Evolutionary conservation across 306 rosid species (phyloP), one percentile per base, ranked within the genome.

Genomic region (Dalbergia cochinchinensis): DNA sequence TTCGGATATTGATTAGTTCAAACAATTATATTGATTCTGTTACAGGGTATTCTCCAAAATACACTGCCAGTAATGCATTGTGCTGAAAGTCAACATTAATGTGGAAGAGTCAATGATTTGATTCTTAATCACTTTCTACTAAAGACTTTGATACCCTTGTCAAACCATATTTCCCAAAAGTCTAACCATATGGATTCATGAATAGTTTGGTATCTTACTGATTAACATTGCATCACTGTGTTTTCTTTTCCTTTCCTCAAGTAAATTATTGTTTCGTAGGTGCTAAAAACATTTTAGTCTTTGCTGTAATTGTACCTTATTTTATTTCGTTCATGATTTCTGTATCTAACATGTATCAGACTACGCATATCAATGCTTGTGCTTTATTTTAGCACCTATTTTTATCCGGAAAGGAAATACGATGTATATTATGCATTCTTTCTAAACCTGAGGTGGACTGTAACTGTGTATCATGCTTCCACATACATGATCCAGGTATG

Each of bases 401-500:
- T 54, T 54, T 18, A n/a, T 54, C 22, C 5, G 26, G 60, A 7
- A 54, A 54, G 3, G 11, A 13, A 12, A 48, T 53, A n/a, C 60
- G 5, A 22, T 45, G 34, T 57, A 44, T 37, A 37, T 37, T 57
- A 45, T 60, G 59, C 68, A 41, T 63, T 65, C n/a, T 65, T 81
- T 62, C 18, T 54, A 58, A 74, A 70, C 65, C 37, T 64, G 10
- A 51, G 75, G n/a, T 64, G 26, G 31, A 53, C 26, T 64, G 18
- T 55, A 31, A n/a, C 48, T 71, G 34, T 34, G 48, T 54, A 53
- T 69, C 65, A 58, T 33, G 55, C 54, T 57, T 79, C 14, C 68
- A 1, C 78, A 61, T 55, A 79, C 83, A 47, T 83, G 77, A 65
- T 86, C 81, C 88, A 94, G 99, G 77, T 90, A 87, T 70, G 91